These are phyloP conservation scores for Coniochaeta sp. DNA, from an alignment of 2,329 filamentous ascomycete genomes.

Conservation along the genomic window DNA sequence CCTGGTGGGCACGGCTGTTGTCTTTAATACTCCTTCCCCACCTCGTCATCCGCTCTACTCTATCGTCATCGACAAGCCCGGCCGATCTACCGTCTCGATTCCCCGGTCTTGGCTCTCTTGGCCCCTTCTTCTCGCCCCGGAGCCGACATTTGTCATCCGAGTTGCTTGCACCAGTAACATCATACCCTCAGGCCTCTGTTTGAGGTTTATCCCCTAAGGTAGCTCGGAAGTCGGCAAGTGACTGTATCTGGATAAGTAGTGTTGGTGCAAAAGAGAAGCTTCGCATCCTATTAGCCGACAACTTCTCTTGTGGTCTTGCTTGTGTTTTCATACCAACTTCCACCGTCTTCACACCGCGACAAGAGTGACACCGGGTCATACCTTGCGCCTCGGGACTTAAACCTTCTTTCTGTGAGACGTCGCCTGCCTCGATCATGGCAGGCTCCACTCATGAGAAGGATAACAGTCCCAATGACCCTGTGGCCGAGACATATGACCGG, in stretches of 20 bases:
- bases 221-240: background rate
- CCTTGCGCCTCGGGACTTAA: background rate
- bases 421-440: background rate
- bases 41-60: background rate
- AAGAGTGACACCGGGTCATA: background rate
- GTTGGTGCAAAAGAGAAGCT: background rate
- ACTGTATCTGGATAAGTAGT: background rate
- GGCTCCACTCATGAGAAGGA: constrained; percentile 10
- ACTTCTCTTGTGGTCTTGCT: background rate
- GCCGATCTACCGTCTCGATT: background rate
- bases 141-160: background rate
- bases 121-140: background rate
- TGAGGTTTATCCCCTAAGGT: no score
- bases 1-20: no score
- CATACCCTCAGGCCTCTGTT: no score
- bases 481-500: constrained; percentile 10
- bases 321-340: background rate
- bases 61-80: constrained; percentile 1
- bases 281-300: background rate
- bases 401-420: background rate
- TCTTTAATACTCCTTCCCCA: background rate
- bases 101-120: constrained; percentile 1
- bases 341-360: background rate
- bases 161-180: no score
- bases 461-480: constrained; percentile 12